Base-by-base conservation (phyloP, 805 yeast genomes). In the Myxozyma sirexii region DNA sequence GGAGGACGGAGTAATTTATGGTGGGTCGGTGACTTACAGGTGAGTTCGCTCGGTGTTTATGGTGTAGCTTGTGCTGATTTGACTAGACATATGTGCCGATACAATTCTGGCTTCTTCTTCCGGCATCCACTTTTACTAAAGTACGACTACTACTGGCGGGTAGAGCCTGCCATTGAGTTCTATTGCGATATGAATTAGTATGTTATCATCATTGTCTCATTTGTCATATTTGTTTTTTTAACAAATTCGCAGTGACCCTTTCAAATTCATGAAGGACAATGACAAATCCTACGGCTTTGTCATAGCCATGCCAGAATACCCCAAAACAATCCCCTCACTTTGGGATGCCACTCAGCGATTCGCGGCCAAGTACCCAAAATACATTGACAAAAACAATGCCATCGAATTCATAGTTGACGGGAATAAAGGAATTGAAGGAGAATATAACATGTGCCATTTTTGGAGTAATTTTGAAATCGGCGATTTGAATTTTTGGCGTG, bases 101-200 rank as follows among this genome's bases (percentile, higher is more conserved):
- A 80, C 71, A 96, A 90, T 74, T 86, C 94, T 15, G 97, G 97
- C 0, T 88, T 90, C 76, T 91, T 91, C 76, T 90, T 82, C 79
- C 82, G 86, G 75, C 94, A 89, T 71, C 86, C 86, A 44, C 71
- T 87, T 59, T 72, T 91, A 80, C 78, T 78, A 56, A 86, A 88
- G n/a, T 90, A 84, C 73, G 90, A 88, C 62, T 91, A 86, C 80
- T 91, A 91, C 79, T 91, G 97, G 97, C 84, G 97, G 76, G 96
- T 91, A 56, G 97, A 91, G 75, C 97, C 97, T 19, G 88, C 84
- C 71, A 82, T 88, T 72, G 82, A 82, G 73, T 82, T 90, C 68
- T 86, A 79, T 75, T 90, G 97, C 79, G 96, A 91, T 74, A 77
- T 91, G 19, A 46, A 44, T 26, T 62, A 68, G 65, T 63, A 55